These are phyloP conservation scores for Cyberlindnera mycetangii DNA, from an alignment of 805 yeast species.

Conservation along the genomic window DNA sequence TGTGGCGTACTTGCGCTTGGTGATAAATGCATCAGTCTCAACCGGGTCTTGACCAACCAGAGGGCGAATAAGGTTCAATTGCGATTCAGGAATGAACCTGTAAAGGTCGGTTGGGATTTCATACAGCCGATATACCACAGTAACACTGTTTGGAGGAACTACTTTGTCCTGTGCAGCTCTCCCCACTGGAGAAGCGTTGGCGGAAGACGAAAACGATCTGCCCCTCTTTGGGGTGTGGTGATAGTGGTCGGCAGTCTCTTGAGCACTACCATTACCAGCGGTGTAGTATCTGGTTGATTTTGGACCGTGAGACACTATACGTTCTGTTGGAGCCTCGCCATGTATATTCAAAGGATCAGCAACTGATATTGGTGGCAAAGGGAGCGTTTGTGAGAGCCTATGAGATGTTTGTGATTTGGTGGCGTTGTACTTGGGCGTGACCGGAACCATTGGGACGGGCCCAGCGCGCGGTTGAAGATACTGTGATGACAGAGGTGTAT, in stretches of 20 bases:
- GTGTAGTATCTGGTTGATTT: not conserved
- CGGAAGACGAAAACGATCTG: slow-evolving; percentile 8
- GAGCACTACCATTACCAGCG: not conserved
- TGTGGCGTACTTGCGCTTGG: slow-evolving; percentile 59
- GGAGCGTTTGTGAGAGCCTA: not conserved
- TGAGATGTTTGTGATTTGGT: not conserved
- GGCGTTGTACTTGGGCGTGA: not conserved
- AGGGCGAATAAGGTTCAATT: slow-evolving; percentile 16
- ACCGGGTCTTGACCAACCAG: slow-evolving; percentile 1
- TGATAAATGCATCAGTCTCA: slow-evolving; percentile 10
- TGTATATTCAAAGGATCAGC: not conserved
- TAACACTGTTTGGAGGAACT: slow-evolving; percentile 18
- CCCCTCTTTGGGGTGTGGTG: slow-evolving; percentile 9
- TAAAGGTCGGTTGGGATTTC: slow-evolving; percentile 13
- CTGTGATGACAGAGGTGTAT: not conserved
- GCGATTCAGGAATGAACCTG: slow-evolving; percentile 24
- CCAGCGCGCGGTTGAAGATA: not conserved
- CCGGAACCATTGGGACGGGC: not conserved
- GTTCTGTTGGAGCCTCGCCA: not conserved
- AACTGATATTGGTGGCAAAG: not conserved
- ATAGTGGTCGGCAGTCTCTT: not conserved
- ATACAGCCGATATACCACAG: slow-evolving; percentile 20
- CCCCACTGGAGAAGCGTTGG: slow-evolving; percentile 10
- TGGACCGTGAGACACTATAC: not conserved
- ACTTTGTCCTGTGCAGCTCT: slow-evolving; percentile 16